Evolutionary conservation across 331 rosid genomes (phyloP).

Genomic region (Saraca asoca): DNA sequence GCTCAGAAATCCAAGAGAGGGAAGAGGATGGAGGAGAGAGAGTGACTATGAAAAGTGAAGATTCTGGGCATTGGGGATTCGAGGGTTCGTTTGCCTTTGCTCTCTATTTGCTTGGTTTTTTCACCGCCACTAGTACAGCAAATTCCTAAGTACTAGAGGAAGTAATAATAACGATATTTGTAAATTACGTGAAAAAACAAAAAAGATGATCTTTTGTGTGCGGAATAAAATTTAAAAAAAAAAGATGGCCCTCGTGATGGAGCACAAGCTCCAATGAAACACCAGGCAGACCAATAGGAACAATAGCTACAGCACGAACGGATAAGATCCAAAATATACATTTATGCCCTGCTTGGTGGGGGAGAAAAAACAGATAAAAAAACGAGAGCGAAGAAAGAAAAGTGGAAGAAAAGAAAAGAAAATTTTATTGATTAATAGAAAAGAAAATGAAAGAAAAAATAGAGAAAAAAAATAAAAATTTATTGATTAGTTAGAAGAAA

Average conservation of each 20-base stretch:
- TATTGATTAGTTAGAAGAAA: too few relatives aligned
- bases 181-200: neutral
- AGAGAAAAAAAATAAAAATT: too few relatives aligned
- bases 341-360: too few relatives aligned
- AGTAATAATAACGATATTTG: neutral
- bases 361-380: too few relatives aligned
- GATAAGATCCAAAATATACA: constrained; percentile 52
- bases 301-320: constrained; percentile 35
- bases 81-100: neutral
- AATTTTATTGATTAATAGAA: too few relatives aligned
- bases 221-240: neutral
- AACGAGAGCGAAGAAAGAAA: too few relatives aligned
- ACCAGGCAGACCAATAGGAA: constrained; percentile 23
- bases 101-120: constrained; percentile 26
- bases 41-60: constrained; percentile 27
- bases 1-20: constrained; percentile 22
- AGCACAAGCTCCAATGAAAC: constrained; percentile 64
- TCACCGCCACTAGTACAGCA: constrained; percentile 25
- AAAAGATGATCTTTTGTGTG: too few relatives aligned
- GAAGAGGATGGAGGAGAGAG: neutral
- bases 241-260: constrained; percentile 56
- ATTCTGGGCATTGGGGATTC: constrained; percentile 47
- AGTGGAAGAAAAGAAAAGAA: too few relatives aligned
- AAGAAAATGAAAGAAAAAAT: too few relatives aligned
- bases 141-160: constrained; percentile 15